Evolutionary conservation across 768 basidiomycete species (phyloP).

Genomic region (Mrakia frigida): DNA sequence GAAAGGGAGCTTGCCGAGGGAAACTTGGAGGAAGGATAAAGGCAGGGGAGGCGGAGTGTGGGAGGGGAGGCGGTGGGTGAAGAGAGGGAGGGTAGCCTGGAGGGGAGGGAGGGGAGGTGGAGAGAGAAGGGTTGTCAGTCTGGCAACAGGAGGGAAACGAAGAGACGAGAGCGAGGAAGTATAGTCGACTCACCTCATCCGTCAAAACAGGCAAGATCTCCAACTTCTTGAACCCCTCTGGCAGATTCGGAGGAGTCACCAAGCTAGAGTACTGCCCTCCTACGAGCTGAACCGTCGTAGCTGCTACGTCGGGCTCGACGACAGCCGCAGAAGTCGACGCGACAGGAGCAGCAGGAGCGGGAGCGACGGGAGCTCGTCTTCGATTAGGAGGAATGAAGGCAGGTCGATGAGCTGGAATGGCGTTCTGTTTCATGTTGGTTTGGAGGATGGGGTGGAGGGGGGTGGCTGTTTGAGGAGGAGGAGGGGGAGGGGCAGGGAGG

Average conservation of each 20-base stretch:
- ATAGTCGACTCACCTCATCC: conserved; percentile 29
- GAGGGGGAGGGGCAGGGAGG: neutral
- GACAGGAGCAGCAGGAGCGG: conserved; percentile 37
- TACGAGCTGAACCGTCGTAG: conserved; percentile 13
- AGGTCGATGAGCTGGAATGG: conserved; percentile 37
- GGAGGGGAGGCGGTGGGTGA: neutral
- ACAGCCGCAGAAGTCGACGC: conserved; percentile 46
- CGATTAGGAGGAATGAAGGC: conserved; percentile 45
- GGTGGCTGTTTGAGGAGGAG: conserved; percentile 10
- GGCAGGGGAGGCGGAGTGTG: conserved; percentile 33
- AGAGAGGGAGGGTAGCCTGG: conserved; percentile 6
- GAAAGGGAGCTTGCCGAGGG: conserved; percentile 54
- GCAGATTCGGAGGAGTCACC: conserved; percentile 43
- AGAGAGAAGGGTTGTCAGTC: neutral
- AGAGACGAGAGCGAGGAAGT: conserved; percentile 59
- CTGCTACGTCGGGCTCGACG: conserved; percentile 48
- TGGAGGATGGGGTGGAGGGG: conserved; percentile 33
- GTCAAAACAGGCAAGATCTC: conserved; percentile 32
- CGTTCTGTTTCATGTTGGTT: conserved; percentile 34
- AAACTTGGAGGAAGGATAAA: conserved; percentile 60
- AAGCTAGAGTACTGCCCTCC: conserved; percentile 29
- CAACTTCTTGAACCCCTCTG: conserved; percentile 13
- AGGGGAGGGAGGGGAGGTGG: conserved; percentile 48
- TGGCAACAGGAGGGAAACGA: conserved; percentile 52
- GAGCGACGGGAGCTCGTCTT: conserved; percentile 22